phyloP scores from a whole-genome alignment of 1,284 basidiomycete species.

The Apiotrichum mycotoxinovorans region DNA sequence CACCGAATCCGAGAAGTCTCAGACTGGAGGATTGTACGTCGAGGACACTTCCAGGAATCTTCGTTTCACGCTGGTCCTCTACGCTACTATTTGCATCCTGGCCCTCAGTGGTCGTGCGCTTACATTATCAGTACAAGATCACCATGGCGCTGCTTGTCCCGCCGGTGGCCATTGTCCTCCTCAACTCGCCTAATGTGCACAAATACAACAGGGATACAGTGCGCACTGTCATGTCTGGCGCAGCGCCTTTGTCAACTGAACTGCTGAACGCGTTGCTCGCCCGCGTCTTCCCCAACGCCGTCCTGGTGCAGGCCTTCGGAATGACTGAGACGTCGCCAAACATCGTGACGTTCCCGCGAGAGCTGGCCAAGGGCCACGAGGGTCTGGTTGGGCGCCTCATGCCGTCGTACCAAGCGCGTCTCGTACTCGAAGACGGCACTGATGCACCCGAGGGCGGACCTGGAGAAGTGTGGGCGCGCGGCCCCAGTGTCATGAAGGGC shows the following conservation, averaged over 20 bases:
- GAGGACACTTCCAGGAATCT: no score
- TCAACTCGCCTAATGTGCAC: slow-evolving; percentile 56
- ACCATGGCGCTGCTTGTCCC: slow-evolving; percentile 70
- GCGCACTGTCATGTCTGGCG: slow-evolving; percentile 65
- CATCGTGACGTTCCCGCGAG: slow-evolving; percentile 44
- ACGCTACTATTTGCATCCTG: no score
- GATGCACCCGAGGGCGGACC: slow-evolving; percentile 56
- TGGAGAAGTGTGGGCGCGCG: slow-evolving; percentile 77
- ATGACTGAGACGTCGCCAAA: slow-evolving; percentile 53
- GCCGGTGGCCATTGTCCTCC: slow-evolving; percentile 64
- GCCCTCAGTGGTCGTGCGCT: neutral
- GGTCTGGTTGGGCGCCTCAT: slow-evolving; percentile 65
- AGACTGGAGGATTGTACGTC: no score
- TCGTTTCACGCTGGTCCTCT: slow-evolving; percentile 24
- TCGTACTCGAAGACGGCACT: slow-evolving; percentile 55
- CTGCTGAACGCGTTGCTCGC: slow-evolving; percentile 32
- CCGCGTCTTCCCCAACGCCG: slow-evolving; percentile 22
- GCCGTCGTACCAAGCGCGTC: slow-evolving; percentile 70
- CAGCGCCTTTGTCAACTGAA: slow-evolving; percentile 67
- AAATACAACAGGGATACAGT: slow-evolving; percentile 67
- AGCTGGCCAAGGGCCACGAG: slow-evolving; percentile 24
- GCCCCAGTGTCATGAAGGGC: slow-evolving; percentile 57
- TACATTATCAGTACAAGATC: slow-evolving; percentile 58
- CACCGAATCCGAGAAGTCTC: no score
- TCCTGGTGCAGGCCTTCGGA: slow-evolving; percentile 38